Conservation (phyloP, 73 alveolate species). For the Effrenium voratum region DNA sequence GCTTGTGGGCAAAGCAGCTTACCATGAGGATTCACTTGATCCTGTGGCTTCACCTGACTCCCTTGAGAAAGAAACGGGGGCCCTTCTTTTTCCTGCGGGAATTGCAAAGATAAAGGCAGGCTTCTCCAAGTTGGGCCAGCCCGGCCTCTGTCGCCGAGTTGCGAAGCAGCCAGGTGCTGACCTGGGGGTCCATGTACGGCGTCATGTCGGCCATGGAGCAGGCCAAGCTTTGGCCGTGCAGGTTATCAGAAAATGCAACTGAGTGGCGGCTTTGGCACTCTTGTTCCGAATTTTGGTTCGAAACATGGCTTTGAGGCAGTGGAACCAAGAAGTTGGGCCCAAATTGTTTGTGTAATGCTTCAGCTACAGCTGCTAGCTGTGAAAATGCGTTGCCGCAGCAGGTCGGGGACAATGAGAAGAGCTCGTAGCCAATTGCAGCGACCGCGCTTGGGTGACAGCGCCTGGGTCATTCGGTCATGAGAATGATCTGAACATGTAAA, state of each 20-base stretch:
- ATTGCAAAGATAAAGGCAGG: too few species aligned
- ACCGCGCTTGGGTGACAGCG: not conserved
- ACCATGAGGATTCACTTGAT: too few species aligned
- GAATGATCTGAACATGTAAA: too few species aligned
- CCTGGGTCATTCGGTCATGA: too few species aligned
- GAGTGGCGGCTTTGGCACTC: not conserved
- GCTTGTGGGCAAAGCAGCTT: too few species aligned
- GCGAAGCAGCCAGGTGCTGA: too few species aligned
- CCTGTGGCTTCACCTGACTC: too few species aligned
- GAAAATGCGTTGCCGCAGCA: not conserved
- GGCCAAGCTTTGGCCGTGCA: not conserved
- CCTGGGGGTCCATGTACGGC: constrained; percentile 84
- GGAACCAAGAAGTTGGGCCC: not conserved
- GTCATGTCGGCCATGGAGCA: constrained; percentile 89
- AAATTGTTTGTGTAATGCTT: not conserved
- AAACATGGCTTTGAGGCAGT: not conserved
- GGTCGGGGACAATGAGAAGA: constrained; percentile 60
- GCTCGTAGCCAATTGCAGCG: not conserved
- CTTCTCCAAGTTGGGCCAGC: too few species aligned
- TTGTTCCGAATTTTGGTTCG: too few species aligned
- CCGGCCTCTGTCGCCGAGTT: too few species aligned
- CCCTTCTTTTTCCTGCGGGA: too few species aligned
- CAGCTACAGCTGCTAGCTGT: not conserved
- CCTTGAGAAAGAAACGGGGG: too few species aligned
- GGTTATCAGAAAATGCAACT: not conserved